These are phyloP conservation scores for Cyberlindnera maclurae DNA, from an alignment of 805 yeast species.

Conservation along the genomic window DNA sequence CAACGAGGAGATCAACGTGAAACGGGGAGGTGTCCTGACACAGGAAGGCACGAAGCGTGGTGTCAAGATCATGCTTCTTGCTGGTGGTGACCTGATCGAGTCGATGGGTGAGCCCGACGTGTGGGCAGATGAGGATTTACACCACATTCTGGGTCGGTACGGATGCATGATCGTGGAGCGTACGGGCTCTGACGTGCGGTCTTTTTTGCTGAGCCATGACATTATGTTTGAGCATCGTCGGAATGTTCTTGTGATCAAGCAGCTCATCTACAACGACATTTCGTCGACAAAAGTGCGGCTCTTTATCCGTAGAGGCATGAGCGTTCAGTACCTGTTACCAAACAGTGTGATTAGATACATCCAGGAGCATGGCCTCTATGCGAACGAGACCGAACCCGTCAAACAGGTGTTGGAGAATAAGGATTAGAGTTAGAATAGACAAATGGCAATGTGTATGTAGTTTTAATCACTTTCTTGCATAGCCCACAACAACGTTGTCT, in stretches of 20 bases:
- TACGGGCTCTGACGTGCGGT: constrained; percentile 93
- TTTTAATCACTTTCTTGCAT: constrained; percentile 20
- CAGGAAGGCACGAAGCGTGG: constrained; percentile 61
- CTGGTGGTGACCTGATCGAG: constrained; percentile 97
- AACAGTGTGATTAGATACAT: constrained; percentile 92
- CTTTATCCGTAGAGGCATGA: constrained; percentile 91
- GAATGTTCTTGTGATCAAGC: constrained; percentile 90
- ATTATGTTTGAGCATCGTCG: constrained; percentile 95
- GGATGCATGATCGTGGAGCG: constrained; percentile 96
- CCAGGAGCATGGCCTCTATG: constrained; percentile 83
- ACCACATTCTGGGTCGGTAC: constrained; percentile 90
- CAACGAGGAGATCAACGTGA: constrained; percentile 88
- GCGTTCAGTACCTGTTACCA: constrained; percentile 90
- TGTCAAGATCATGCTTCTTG: constrained; percentile 89
- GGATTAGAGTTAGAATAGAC: constrained; percentile 10
- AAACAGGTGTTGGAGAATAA: constrained; percentile 64
- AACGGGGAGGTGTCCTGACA: constrained; percentile 74
- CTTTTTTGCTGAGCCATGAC: constrained; percentile 87
- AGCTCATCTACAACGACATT: constrained; percentile 92
- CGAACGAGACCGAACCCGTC: constrained; percentile 87
- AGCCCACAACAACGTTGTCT: constrained; percentile 18
- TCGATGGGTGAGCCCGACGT: constrained; percentile 99
- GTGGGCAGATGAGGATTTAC: constrained; percentile 94
- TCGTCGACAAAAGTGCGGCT: constrained; percentile 90
- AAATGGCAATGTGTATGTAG: background rate